These are phyloP conservation scores for Mimosa pudica DNA, from an alignment of 306 rosid species.

Conservation along the genomic window DNA sequence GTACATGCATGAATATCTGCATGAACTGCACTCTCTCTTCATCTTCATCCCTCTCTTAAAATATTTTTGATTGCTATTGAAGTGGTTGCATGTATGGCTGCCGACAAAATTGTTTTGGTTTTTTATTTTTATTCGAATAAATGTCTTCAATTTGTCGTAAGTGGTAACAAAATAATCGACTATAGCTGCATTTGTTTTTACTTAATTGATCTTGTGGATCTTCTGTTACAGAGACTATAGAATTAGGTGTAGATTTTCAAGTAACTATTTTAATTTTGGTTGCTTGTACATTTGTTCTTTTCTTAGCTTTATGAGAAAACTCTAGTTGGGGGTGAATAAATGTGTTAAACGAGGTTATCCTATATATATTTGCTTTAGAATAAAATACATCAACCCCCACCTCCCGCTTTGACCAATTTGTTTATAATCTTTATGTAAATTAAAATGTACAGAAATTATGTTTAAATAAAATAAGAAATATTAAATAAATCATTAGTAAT, in stretches of 20 bases:
- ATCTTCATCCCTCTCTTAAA: constrained; percentile 45
- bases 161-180: not conserved
- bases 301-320: not conserved
- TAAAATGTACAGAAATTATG: too few species aligned
- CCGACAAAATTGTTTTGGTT: not conserved
- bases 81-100: constrained; percentile 67
- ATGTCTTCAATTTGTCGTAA: not conserved
- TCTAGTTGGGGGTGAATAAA: constrained; percentile 1
- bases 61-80: constrained; percentile 87
- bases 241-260: not conserved
- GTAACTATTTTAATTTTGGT: not conserved
- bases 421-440: too few species aligned
- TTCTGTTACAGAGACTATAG: constrained; percentile 1
- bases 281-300: constrained; percentile 3
- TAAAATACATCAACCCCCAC: too few species aligned
- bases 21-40: constrained; percentile 54
- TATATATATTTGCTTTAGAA: not conserved
- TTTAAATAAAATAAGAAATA: too few species aligned
- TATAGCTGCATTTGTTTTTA: constrained; percentile 16
- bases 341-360: constrained; percentile 24
- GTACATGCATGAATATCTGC: constrained; percentile 39
- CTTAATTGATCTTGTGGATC: constrained; percentile 9
- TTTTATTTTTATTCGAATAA: not conserved
- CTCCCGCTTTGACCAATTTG: too few species aligned
- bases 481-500: too few species aligned